Conservation (phyloP, 345 rosid genomes). For the Theobroma cacao region DNA sequence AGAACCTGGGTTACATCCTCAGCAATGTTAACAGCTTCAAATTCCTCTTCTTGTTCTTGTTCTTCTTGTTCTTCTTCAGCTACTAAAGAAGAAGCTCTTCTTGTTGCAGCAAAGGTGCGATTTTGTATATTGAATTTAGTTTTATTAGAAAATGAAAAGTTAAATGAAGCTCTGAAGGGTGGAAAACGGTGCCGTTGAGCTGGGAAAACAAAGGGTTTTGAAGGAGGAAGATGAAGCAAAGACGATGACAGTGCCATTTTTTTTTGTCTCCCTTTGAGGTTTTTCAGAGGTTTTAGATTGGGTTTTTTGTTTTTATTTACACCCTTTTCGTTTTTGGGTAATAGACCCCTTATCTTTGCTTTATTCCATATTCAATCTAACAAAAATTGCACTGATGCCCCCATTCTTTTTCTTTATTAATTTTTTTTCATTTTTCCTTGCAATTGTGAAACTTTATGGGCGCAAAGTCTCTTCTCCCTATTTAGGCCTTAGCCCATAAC, state of each 20-base stretch:
- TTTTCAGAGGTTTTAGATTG: conserved; percentile 35
- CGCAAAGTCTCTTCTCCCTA: background rate
- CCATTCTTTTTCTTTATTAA: background rate
- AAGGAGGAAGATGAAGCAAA: conserved; percentile 36
- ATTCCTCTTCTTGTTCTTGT: conserved; percentile 22
- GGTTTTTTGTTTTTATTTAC: background rate
- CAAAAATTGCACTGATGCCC: background rate
- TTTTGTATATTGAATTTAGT: background rate
- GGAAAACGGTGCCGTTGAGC: conserved; percentile 22
- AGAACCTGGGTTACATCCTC: conserved; percentile 77
- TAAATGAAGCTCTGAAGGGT: conserved; percentile 7
- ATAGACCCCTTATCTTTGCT: background rate
- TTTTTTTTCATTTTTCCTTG: background rate
- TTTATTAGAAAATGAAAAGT: conserved; percentile 10
- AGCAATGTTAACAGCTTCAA: conserved; percentile 57
- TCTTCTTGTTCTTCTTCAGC: conserved; percentile 22
- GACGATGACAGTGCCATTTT: conserved; percentile 48
- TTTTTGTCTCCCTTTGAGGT: conserved; percentile 4
- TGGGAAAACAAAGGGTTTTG: conserved; percentile 12
- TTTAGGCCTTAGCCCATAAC: background rate
- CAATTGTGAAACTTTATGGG: background rate
- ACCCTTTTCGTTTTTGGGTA: background rate
- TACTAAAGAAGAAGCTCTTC: conserved; percentile 11
- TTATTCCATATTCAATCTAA: background rate
- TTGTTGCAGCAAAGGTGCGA: conserved; percentile 8